Conservation (phyloP, 805 yeast genomes). For the Candida oleophila region DNA sequence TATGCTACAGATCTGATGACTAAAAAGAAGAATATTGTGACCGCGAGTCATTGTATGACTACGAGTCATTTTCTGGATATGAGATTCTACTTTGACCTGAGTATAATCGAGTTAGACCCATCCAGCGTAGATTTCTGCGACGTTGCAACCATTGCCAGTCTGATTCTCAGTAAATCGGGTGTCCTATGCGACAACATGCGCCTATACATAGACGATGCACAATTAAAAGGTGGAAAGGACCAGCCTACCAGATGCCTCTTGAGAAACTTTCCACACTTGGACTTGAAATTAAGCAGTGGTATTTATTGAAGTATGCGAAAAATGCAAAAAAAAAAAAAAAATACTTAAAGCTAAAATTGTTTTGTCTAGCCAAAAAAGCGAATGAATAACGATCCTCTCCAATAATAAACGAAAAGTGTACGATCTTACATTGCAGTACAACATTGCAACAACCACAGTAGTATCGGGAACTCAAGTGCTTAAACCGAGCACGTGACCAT, state of each 20-base stretch:
- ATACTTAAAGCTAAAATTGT: too few relatives aligned
- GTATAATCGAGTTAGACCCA: background rate
- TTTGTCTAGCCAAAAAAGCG: too few relatives aligned
- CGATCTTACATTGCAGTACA: too few relatives aligned
- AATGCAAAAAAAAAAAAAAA: background rate
- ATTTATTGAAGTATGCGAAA: background rate
- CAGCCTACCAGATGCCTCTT: constrained; percentile 28
- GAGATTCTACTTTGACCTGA: constrained; percentile 4
- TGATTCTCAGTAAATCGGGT: constrained; percentile 3
- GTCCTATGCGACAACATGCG: background rate
- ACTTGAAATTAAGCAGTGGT: constrained; percentile 9
- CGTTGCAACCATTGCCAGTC: constrained; percentile 4
- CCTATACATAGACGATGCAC: constrained; percentile 28
- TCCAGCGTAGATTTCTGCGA: constrained; percentile 2
- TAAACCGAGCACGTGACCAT: background rate
- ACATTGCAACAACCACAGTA: too few relatives aligned
- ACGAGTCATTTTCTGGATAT: constrained; percentile 3
- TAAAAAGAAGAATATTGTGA: background rate
- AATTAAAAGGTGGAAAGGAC: constrained; percentile 28
- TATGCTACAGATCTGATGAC: constrained; percentile 3
- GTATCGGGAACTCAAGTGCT: too few relatives aligned
- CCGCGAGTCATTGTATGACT: background rate
- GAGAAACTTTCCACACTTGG: constrained; percentile 32
- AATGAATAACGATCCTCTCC: too few relatives aligned
- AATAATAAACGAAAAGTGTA: too few relatives aligned